These are phyloP conservation scores for Apiotrichum mycotoxinovorans DNA, from an alignment of 1,284 basidiomycete genomes.

Conservation along the genomic window DNA sequence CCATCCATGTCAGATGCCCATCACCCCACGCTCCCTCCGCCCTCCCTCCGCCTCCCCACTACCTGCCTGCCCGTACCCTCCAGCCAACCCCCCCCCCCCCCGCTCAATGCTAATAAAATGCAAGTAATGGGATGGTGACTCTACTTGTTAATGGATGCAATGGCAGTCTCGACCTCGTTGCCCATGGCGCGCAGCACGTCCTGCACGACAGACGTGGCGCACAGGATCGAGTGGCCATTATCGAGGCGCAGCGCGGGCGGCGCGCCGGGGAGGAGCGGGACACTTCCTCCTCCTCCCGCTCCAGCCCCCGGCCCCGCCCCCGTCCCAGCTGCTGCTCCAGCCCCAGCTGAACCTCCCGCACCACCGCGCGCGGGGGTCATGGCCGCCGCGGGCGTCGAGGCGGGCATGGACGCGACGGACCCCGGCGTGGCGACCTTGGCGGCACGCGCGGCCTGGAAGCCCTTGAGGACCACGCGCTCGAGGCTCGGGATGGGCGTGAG, in stretches of 20 bases:
- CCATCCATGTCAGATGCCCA: too few species aligned
- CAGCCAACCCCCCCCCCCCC: too few species aligned
- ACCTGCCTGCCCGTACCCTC: too few species aligned
- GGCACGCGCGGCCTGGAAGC: constrained; percentile 20
- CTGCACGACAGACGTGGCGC: constrained; percentile 10
- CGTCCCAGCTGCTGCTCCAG: background rate
- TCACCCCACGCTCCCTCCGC: too few species aligned
- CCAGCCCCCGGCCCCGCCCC: too few species aligned
- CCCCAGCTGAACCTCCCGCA: too few species aligned
- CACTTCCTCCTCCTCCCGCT: too few species aligned
- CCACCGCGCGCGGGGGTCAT: constrained; percentile 7
- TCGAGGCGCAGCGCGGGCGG: constrained; percentile 16
- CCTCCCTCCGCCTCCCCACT: too few species aligned
- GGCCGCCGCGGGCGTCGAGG: constrained; percentile 1
- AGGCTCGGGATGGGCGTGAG: constrained; percentile 25
- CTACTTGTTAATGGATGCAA: constrained; percentile 11
- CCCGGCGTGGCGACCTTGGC: constrained; percentile 14
- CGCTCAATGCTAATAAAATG: background rate
- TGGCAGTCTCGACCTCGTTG: constrained; percentile 16
- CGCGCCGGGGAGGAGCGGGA: background rate
- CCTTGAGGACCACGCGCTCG: constrained; percentile 13
- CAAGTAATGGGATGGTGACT: background rate
- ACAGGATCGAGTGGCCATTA: constrained; percentile 11
- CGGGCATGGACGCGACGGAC: background rate
- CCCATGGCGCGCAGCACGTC: constrained; percentile 19